Evolutionary conservation across 2,329 filamentous ascomycete species (phyloP), one percentile per base, ranked within the genome.

Genomic region (Lojkania enalia): DNA sequence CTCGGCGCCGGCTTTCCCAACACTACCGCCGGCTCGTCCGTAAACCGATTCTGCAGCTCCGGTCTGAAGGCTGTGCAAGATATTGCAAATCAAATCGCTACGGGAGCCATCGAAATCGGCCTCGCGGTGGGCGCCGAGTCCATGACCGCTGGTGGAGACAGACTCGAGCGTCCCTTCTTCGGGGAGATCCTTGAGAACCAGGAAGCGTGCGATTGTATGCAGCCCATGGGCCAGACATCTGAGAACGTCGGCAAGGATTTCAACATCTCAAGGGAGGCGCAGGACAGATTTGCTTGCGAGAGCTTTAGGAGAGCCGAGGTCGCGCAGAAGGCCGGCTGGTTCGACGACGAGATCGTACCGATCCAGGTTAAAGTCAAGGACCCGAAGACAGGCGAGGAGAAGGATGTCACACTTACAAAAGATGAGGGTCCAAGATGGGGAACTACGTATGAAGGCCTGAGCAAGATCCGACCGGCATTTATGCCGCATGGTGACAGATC

Each of bases 21-120:
- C 76, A 96, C 92, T 5, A 81, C 88, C 37, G 82, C 84, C 54
- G 89, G 87, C 53, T 91, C 82, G 32, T 85, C 87, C 32, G 80
- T 95, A 46, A 97, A 97, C 79, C 87, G 94, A 51, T 97, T 99
- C 84, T 99, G 94, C 80, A 95, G 90, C 27, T 96, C 91, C 0
- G 94, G 94, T 25, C 85, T 99, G 55, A 95, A 96, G 74, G 91
- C 94, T 45, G 88, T 91, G 4, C 91, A 95, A 72, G 90, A 96
- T 66, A 95, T 99, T 57, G 91, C 94, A 39, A 86, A 94, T 74
- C 82, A 90, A 68, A 96, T 99, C 71, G 71, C 79, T 46, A 75
- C 77, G 39, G 90, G 91, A 51, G 82, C 81, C 58, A 97, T 99
- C 69, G 86, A 95, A 48, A 72, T 95, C 54, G 94, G 94, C 59